Conservation (phyloP, 2,329 filamentous ascomycete species). For the Nemania serpens region DNA sequence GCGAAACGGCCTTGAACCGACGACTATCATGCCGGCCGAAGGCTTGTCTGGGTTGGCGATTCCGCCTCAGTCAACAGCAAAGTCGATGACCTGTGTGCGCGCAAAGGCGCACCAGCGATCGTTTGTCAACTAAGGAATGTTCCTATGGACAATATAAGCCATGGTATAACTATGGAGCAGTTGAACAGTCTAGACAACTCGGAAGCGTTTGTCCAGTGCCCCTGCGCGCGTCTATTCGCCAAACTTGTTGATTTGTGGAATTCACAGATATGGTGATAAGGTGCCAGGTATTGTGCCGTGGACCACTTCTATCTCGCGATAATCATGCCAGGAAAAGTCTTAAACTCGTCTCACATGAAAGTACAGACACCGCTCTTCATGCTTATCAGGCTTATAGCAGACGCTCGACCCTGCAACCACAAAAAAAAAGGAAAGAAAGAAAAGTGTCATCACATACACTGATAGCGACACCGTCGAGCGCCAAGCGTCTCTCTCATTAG, state of each 20-base stretch:
- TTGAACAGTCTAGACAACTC: background rate
- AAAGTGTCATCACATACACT: background rate
- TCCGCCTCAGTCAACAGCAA: background rate
- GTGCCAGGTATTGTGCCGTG: background rate
- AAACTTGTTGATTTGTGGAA: background rate
- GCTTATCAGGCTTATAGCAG: constrained; percentile 2
- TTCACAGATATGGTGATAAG: background rate
- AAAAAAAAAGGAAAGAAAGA: too few species aligned
- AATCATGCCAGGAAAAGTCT: background rate
- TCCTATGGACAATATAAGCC: background rate
- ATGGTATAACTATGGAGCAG: background rate
- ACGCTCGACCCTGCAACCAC: background rate
- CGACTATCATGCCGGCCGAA: background rate
- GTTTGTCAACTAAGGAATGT: background rate
- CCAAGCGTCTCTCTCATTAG: background rate
- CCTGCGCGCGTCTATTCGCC: constrained; percentile 20
- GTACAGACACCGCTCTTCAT: constrained; percentile 7
- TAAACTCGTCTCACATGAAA: background rate
- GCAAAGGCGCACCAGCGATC: background rate
- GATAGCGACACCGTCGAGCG: background rate
- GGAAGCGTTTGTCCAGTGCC: background rate
- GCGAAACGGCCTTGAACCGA: background rate
- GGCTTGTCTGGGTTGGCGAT: background rate
- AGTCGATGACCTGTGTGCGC: background rate
- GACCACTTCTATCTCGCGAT: background rate